phyloP scores from a whole-genome alignment of 2,329 filamentous ascomycete species.

The Dothistroma septosporum region DNA sequence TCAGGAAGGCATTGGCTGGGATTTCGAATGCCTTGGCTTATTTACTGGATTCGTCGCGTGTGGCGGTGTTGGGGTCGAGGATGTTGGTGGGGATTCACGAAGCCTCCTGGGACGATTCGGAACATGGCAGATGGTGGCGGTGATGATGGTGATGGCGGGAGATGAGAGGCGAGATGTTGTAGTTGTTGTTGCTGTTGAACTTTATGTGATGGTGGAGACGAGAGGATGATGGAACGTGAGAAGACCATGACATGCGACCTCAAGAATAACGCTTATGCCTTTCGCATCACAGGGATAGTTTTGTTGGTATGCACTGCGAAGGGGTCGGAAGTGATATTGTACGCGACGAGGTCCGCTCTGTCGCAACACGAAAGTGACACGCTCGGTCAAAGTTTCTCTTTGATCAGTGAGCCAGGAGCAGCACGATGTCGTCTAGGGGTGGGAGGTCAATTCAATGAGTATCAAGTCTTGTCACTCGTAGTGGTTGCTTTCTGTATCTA shows the following conservation, averaged over 20 bases:
- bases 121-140: not conserved
- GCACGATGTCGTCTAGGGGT: too few species aligned
- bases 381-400: too few species aligned
- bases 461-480: not conserved
- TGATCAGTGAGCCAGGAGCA: too few species aligned
- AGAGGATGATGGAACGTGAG: too few species aligned
- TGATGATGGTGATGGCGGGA: not conserved
- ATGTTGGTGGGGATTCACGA: not conserved
- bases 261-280: not conserved
- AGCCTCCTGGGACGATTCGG: not conserved
- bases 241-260: not conserved
- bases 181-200: too few species aligned
- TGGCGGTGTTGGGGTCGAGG: slow-evolving; percentile 27
- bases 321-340: not conserved
- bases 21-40: slow-evolving; percentile 16
- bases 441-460: too few species aligned
- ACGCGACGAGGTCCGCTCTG: not conserved
- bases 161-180: too few species aligned
- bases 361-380: too few species aligned
- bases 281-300: not conserved
- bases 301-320: not conserved
- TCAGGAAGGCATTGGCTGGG: slow-evolving; percentile 19
- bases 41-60: slow-evolving; percentile 29
- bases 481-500: slow-evolving; percentile 1
- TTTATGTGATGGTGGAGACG: too few species aligned